Evolutionary conservation across 805 yeast genomes (phyloP), one percentile per base, ranked within the genome.

Genomic region (Debaryomyces tyrocola): DNA sequence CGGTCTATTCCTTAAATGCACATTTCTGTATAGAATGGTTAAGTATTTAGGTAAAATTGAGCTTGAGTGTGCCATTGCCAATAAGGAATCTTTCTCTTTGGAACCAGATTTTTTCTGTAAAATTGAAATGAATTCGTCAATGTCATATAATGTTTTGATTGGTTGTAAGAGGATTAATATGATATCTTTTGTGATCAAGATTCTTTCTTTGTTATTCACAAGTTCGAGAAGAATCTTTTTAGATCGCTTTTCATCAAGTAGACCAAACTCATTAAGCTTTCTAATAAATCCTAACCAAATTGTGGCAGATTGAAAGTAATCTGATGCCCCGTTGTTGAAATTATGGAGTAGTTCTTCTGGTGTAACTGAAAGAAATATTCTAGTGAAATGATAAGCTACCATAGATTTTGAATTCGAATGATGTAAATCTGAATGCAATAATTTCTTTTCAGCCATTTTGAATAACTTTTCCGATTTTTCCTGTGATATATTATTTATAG

Each of bases 201-300:
- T 46, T 8, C 46, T 41, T 14, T 52, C 52, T 20, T 54, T 56
- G 20, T 58, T 51, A 5, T 52, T 48, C 11, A 61, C 50, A 12
- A 73, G 49, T 43, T 66, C 66, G 1, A 33, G 36, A 1, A 69
- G 45, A 20, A 70, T 52, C 20, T 59, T 58, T 11, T 55, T 53
- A 6, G 71, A 51, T 24, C 77, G 49, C 6, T 31, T 41, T 14
- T 56, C 57, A n/a, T 60, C 63, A 24, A 73, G 56, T 5, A 73
- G 58, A 9, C 61, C 69, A 46, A 71, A 63, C 42, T 57, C 62
- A 12, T 54, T 41, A 9, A 73, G 56, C 44, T 65, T 70, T 35
- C 61, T 57, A 20, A 67, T 56, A 40, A 73, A 66, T 6, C 61
- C 56, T 7, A 67, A 52, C 78, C 78, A 73, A 5, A 68, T 20